Percentiles rank a stretch among this genome's conserved stretches.
Evolutionary conservation across 768 basidiomycete species (phyloP).

Genomic region (Phanerochaete sordida): DNA sequence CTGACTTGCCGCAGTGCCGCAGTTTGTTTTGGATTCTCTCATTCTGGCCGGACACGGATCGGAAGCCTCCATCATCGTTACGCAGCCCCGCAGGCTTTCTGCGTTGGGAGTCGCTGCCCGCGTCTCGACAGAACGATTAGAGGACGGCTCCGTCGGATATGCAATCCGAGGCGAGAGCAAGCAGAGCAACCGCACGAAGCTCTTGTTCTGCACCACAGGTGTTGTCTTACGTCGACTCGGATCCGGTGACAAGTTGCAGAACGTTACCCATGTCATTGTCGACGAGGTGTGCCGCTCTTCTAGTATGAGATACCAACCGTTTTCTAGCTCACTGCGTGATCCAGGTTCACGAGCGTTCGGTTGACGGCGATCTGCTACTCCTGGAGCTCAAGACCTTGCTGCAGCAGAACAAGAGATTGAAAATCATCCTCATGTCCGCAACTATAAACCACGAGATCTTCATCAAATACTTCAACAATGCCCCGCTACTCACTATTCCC

Average conservation of each 20-base stretch:
- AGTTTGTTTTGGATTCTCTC: slow-evolving; percentile 84
- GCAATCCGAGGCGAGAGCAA: slow-evolving; percentile 85
- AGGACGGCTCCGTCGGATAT: slow-evolving; percentile 83
- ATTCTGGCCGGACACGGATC: slow-evolving; percentile 61
- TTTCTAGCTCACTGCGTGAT: no score
- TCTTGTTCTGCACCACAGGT: slow-evolving; percentile 92
- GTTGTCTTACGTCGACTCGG: slow-evolving; percentile 80
- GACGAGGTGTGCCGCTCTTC: slow-evolving; percentile 70
- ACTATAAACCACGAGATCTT: slow-evolving; percentile 93
- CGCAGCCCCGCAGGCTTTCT: slow-evolving; percentile 86
- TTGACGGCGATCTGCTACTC: slow-evolving; percentile 87
- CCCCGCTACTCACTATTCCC: slow-evolving; percentile 81
- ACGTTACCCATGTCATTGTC: slow-evolving; percentile 81
- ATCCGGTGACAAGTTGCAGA: slow-evolving; percentile 64
- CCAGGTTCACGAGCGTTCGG: slow-evolving; percentile 88
- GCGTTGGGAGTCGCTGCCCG: slow-evolving; percentile 87
- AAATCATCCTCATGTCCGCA: slow-evolving; percentile 89
- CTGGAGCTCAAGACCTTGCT: slow-evolving; percentile 80
- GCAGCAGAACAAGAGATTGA: slow-evolving; percentile 57
- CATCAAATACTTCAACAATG: slow-evolving; percentile 74
- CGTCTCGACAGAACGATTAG: slow-evolving; percentile 75
- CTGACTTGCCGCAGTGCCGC: slow-evolving; percentile 54
- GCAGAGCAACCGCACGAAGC: slow-evolving; percentile 59
- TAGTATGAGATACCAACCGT: no score
- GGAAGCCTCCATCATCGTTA: slow-evolving; percentile 72